Evolutionary conservation across 1,139 yeast genomes (phyloP).

Genomic region (Candida sojae): DNA sequence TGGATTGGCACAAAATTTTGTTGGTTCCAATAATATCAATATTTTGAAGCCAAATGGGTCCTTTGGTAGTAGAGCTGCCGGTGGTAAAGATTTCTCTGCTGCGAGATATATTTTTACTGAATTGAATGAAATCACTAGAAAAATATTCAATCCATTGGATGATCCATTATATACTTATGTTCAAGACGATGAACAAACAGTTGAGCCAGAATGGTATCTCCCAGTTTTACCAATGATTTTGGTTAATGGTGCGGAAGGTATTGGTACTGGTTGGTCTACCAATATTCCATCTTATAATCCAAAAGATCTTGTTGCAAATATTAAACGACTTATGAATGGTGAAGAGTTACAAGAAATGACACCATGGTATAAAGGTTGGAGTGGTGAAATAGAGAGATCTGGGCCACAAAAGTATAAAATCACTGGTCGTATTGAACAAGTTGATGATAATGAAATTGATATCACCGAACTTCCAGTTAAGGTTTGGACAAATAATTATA

Average conservation of each 20-base stretch:
- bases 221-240: slow-evolving; percentile 92
- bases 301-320: slow-evolving; percentile 71
- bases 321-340: slow-evolving; percentile 71
- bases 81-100: slow-evolving; percentile 99
- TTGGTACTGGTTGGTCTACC: slow-evolving; percentile 99
- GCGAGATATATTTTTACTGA: slow-evolving; percentile 96
- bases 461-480: slow-evolving; percentile 93
- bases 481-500: slow-evolving; percentile 89
- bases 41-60: slow-evolving; percentile 89
- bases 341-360: slow-evolving; percentile 72
- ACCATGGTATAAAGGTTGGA: slow-evolving; percentile 98
- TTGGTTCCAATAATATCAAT: slow-evolving; percentile 90
- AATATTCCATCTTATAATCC: slow-evolving; percentile 92
- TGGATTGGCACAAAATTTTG: slow-evolving; percentile 92
- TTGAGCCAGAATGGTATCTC: slow-evolving; percentile 94
- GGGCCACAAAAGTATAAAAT: slow-evolving; percentile 71
- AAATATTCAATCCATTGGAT: slow-evolving; percentile 78
- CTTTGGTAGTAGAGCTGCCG: slow-evolving; percentile 94
- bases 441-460: slow-evolving; percentile 78
- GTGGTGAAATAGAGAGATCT: slow-evolving; percentile 70
- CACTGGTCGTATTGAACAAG: slow-evolving; percentile 77
- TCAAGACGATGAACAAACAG: slow-evolving; percentile 91
- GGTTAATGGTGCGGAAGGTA: slow-evolving; percentile 97
- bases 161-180: slow-evolving; percentile 75
- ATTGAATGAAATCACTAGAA: slow-evolving; percentile 71